Evolutionary conservation across 176 grass and related monocot genomes (phyloP).

Genomic region (Carex pumila): DNA sequence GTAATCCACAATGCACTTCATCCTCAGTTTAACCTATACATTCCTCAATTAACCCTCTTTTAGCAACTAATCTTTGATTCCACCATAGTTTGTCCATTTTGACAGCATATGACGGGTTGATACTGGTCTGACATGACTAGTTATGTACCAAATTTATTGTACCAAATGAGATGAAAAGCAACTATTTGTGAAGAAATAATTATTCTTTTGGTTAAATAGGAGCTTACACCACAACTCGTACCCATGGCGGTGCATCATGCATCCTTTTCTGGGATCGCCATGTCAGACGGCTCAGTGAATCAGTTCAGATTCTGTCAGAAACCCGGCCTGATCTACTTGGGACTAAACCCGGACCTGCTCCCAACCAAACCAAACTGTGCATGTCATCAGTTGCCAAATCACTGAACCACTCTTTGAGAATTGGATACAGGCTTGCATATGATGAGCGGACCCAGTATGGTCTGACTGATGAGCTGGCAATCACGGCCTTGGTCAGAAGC

Average conservation of each 20-base stretch:
- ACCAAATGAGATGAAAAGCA: background rate
- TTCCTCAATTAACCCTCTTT: background rate
- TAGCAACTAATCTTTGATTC: background rate
- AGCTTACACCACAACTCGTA: conserved; percentile 77
- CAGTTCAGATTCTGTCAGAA: conserved; percentile 33
- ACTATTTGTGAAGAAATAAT: background rate
- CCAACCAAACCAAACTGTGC: background rate
- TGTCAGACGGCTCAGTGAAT: conserved; percentile 55
- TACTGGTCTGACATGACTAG: background rate
- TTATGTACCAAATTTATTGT: background rate
- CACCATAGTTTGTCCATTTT: too few relatives aligned
- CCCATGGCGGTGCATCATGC: conserved; percentile 15
- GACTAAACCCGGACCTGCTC: background rate
- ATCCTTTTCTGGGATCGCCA: conserved; percentile 79
- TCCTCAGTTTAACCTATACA: background rate
- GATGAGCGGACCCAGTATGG: background rate
- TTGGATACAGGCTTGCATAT: conserved; percentile 33
- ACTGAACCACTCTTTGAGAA: conserved; percentile 35
- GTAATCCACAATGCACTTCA: too few relatives aligned
- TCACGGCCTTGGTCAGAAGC: conserved; percentile 51
- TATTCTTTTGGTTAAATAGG: conserved; percentile 3
- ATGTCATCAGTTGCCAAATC: background rate
- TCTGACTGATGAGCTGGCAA: conserved; percentile 30
- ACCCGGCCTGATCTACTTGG: conserved; percentile 48
- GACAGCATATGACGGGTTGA: too few relatives aligned